Evolutionary conservation across 371 early-diverging fungal genomes (phyloP), one percentile per base, ranked within the genome.

Genomic region (Apophysomyces sp.): DNA sequence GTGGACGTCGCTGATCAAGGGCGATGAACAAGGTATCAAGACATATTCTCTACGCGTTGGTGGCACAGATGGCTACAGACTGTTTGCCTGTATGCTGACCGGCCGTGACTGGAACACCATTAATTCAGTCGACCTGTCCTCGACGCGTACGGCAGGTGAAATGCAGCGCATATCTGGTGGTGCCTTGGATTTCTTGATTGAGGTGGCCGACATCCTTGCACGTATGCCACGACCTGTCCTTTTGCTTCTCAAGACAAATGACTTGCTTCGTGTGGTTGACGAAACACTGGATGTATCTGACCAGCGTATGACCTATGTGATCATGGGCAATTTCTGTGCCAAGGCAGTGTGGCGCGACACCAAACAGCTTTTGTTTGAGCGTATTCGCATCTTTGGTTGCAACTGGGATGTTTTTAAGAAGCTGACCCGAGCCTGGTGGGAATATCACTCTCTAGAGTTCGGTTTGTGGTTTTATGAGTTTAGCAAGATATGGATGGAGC

Each of bases 221-320:
- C 82, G 87, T 4, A 82, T 96, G 12, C 96, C 96, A 0, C 82
- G 93, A 0, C 87, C 90, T 30, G 80, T 97, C 13, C 67, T 96
- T 1, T 73, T 96, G 52, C 74, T 96, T 11, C 82, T 97, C 53
- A 97, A 96, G 68, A 96, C 96, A 2, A 91, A 95, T 67, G 97
- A 97, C 66, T 69, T 97, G 11, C 66, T 97, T 15, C 82, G 96
- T 21, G 79, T 76, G 1, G 58, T 86, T 36, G 85, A 86, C 44
- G 86, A 86, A 63, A 72, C 68, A 21, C 53, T 86, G n/a, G 57
- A 69, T 26, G 69, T 65, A 0, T 60, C 65, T 1, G 69, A 71
- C n/a, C 69, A 74, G 34, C 74, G 75, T 57, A 70, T 71, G 58
- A 84, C 86, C 1, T 84, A 84, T 69, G 80, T 77, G 1, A 72